Evolutionary conservation across 148 eudicot genomes (phyloP).

Genomic region (Chenopodium suecicum): DNA sequence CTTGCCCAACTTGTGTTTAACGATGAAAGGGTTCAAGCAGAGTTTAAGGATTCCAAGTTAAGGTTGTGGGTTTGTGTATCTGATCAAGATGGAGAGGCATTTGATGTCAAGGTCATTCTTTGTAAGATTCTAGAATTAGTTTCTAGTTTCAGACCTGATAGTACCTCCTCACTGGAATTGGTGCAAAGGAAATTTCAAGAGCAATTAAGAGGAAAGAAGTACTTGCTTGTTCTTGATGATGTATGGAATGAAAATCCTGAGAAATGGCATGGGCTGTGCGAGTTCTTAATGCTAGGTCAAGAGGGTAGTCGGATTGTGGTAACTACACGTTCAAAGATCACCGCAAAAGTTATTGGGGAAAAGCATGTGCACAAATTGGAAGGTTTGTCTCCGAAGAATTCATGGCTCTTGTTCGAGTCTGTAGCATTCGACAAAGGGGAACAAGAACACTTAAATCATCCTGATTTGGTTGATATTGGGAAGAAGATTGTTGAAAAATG

Average conservation of each 20-base stretch:
- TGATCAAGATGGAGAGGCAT: slow-evolving; percentile 10
- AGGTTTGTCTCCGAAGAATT: slow-evolving; percentile 12
- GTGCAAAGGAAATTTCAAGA: neutral
- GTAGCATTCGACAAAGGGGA: slow-evolving; percentile 14
- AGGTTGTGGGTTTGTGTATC: slow-evolving; percentile 28
- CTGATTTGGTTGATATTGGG: slow-evolving; percentile 21
- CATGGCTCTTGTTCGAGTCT: slow-evolving; percentile 24
- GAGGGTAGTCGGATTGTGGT: slow-evolving; percentile 20
- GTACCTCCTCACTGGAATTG: neutral
- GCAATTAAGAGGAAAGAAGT: neutral
- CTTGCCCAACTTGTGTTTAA: slow-evolving; percentile 25
- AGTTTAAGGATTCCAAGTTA: neutral
- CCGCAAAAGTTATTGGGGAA: neutral
- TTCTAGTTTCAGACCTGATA: no score
- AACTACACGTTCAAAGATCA: slow-evolving; percentile 22
- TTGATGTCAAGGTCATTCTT: slow-evolving; percentile 15
- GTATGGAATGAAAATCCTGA: slow-evolving; percentile 25
- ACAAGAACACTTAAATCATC: neutral
- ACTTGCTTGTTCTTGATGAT: slow-evolving; percentile 22
- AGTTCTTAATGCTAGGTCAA: neutral
- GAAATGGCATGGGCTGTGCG: slow-evolving; percentile 10
- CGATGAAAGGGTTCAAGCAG: neutral
- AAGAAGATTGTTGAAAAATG: slow-evolving; percentile 27
- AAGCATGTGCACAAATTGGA: neutral
- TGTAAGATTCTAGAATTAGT: slow-evolving; percentile 4